Evolutionary conservation across 2,329 filamentous ascomycete genomes (phyloP).

Genomic region (Colletotrichum tanaceti): DNA sequence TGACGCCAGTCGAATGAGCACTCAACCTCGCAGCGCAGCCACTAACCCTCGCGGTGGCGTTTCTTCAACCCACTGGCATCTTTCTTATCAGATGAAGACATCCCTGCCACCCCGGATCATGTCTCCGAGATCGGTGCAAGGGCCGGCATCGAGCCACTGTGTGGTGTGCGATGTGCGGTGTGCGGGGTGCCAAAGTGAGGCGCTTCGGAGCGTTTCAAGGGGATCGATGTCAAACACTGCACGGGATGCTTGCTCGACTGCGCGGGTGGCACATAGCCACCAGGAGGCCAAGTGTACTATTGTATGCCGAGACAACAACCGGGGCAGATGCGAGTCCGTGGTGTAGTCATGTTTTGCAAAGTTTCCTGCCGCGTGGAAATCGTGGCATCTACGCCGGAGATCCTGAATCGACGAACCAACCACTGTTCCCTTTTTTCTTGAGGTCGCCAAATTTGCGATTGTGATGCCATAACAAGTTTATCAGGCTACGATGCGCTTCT

Average conservation of each 20-base stretch:
- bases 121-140: constrained; percentile 36
- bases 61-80: constrained; percentile 28
- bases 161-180: background rate
- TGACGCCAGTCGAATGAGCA: background rate
- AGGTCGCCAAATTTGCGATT: constrained; percentile 1
- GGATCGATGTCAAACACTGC: constrained; percentile 38
- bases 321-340: constrained; percentile 25
- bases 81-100: constrained; percentile 38
- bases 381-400: background rate
- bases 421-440: background rate
- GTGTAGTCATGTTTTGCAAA: background rate
- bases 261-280: constrained; percentile 19
- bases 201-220: constrained; percentile 38
- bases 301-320: constrained; percentile 32
- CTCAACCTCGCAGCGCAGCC: constrained; percentile 15
- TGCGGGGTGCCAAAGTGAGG: constrained; percentile 27
- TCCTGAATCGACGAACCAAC: background rate
- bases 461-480: constrained; percentile 1
- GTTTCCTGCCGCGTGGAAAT: background rate
- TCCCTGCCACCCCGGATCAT: constrained; percentile 32
- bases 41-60: constrained; percentile 7
- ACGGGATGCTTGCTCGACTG: constrained; percentile 26
- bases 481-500: constrained; percentile 21
- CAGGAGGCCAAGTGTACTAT: constrained; percentile 14
- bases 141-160: constrained; percentile 11